Evolutionary conservation across 2,329 filamentous ascomycete genomes (phyloP), one percentile per base, ranked within the genome.

Genomic region (Neofusicoccum kwambonambiense): DNA sequence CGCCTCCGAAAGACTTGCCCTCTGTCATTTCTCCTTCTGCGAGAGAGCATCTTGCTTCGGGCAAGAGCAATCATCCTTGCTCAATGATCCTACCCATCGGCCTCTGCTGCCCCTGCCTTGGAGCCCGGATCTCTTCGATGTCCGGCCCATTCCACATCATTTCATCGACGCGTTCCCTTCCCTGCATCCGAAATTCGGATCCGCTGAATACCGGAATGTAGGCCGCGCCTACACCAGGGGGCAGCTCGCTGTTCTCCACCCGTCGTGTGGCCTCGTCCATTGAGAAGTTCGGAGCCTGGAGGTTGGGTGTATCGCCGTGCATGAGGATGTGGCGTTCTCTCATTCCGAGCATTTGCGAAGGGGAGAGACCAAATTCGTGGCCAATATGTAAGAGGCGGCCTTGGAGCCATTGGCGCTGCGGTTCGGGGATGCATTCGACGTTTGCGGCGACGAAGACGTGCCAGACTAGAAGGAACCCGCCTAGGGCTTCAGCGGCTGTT

Each of bases 401-500:
- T 1, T 70, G 68, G 2, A 79, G 65, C 77, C 77, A 79, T 39
- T 75, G 70, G 17, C 73, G 71, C 63, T 79, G 77, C 6, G 67
- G 67, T 56, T 75, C 71, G 1, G 76, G 70, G 5, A 79, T 70
- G 0, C 71, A 75, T 35, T 77, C 75, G 0, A 77, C 73, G 44
- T 77, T 77, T 8, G 74, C 71, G 6, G 74, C 73, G 15, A 79
- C 76, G 56, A 76, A 79, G 1, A 79, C 69, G 2, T 77, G 77
- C 77, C 77, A 79, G 3, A 78, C 75, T 58, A 78, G 70, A 12
- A 75, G 75, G 68, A 78, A 79, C 8, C 74, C 77, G 11, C 77
- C 77, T 47, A 74, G 74, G 0, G 75, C 76, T 71, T 77, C 75
- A 1, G 76, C 74, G 42, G 76, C 77, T 77, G 47, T 41, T 27